These are phyloP conservation scores for Umbelopsis sp. DNA, from an alignment of 371 early-diverging fungal species.

Conservation along the genomic window DNA sequence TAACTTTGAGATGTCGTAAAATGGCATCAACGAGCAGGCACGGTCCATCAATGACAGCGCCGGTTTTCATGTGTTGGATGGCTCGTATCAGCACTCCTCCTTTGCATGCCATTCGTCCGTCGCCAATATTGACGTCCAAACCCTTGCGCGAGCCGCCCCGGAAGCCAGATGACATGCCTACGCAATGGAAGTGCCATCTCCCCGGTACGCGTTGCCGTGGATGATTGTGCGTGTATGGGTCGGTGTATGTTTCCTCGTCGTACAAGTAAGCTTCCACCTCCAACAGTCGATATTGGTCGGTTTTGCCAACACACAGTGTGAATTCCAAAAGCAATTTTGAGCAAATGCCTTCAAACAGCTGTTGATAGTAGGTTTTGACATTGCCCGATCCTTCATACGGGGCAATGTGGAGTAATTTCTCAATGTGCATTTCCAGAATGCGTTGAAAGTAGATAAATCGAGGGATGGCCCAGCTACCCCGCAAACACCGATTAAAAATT, in stretches of 20 bases:
- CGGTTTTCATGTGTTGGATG: conserved; percentile 29
- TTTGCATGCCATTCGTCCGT: conserved; percentile 26
- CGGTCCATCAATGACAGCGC: conserved; percentile 46
- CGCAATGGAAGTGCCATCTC: conserved; percentile 37
- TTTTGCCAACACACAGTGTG: conserved; percentile 17
- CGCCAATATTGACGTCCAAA: conserved; percentile 48
- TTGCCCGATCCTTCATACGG: neutral
- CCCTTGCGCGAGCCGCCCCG: conserved; percentile 54
- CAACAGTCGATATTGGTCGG: conserved; percentile 24
- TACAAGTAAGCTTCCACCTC: conserved; percentile 34
- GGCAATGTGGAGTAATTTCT: neutral
- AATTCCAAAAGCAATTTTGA: conserved; percentile 17
- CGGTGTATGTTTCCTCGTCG: conserved; percentile 25
- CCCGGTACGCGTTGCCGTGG: conserved; percentile 24
- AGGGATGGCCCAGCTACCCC: too few relatives aligned
- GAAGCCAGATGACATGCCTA: conserved; percentile 38
- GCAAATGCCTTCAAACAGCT: neutral
- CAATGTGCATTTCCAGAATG: conserved; percentile 1
- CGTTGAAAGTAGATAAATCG: too few relatives aligned
- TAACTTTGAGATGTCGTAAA: conserved; percentile 24
- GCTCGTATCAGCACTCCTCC: conserved; percentile 53
- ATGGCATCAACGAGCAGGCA: conserved; percentile 48
- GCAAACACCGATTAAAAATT: too few relatives aligned
- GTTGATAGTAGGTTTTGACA: neutral
- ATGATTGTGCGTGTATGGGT: conserved; percentile 32